These are phyloP conservation scores for Talaromyces sp. DNA, from an alignment of 2,329 filamentous ascomycete species.

Conservation along the genomic window DNA sequence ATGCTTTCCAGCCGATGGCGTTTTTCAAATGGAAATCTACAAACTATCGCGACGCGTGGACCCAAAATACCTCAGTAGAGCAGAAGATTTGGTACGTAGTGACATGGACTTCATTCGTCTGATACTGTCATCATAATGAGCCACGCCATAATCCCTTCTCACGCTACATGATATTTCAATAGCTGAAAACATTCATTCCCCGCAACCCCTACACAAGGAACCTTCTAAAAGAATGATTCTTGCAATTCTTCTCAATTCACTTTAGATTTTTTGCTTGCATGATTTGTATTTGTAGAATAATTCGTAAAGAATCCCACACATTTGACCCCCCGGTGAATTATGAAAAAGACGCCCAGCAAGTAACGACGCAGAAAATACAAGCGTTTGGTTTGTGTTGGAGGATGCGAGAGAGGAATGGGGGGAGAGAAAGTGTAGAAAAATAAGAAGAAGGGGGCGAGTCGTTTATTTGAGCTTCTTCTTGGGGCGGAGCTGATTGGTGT, in stretches of 20 bases:
- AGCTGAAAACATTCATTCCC: background rate
- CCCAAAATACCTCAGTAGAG: background rate
- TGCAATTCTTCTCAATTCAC: conserved; percentile 4
- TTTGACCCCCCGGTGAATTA: conserved; percentile 8
- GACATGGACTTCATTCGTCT: conserved; percentile 17
- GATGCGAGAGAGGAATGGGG: background rate
- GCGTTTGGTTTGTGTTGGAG: conserved; percentile 6
- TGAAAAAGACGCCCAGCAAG: conserved; percentile 15
- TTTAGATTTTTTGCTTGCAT: conserved; percentile 10
- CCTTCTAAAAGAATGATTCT: background rate
- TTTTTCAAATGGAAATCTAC: background rate
- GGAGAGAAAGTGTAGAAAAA: background rate
- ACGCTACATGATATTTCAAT: background rate
- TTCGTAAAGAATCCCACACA: background rate
- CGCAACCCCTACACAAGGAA: background rate
- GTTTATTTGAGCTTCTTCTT: conserved; percentile 99
- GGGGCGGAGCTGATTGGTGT: conserved; percentile 99
- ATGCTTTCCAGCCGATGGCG: background rate
- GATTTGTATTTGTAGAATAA: conserved; percentile 10
- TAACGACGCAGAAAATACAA: conserved; percentile 17
- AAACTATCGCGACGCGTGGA: background rate
- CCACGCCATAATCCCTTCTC: background rate
- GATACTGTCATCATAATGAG: conserved; percentile 15
- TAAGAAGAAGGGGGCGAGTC: conserved; percentile 23
- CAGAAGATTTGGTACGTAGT: background rate